A percentile compares a stretch with the other conserved stretches of the same genome.
Conservation (phyloP, 2,329 filamentous ascomycete species). For the Colletotrichum neosansevieriae region DNA sequence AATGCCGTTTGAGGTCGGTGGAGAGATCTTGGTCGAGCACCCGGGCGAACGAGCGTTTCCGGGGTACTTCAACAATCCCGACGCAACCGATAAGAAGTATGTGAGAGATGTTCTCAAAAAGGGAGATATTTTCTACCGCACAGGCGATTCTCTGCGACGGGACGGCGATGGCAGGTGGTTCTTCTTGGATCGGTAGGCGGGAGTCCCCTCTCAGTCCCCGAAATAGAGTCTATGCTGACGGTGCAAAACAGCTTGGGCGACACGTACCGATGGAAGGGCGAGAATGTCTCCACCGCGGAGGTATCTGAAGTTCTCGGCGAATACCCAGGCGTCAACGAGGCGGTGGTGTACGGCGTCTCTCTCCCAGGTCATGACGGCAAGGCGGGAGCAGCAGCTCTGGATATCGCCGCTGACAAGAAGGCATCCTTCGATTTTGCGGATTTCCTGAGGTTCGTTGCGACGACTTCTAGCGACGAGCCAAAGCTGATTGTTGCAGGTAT, state of each 20-base stretch:
- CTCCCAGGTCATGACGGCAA: constrained; percentile 76
- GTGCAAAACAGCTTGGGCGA: constrained; percentile 67
- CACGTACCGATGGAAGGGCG: constrained; percentile 81
- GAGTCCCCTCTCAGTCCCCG: background rate
- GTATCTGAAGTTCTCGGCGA: constrained; percentile 73
- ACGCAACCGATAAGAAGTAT: constrained; percentile 76
- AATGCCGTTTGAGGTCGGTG: constrained; percentile 73
- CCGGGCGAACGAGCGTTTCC: constrained; percentile 70
- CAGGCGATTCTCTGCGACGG: constrained; percentile 74
- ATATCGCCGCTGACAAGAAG: constrained; percentile 62
- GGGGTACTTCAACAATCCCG: constrained; percentile 77
- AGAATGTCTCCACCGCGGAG: constrained; percentile 76
- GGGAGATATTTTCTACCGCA: constrained; percentile 77
- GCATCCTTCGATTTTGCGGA: constrained; percentile 69
- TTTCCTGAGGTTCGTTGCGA: constrained; percentile 62
- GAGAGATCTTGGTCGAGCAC: constrained; percentile 79
- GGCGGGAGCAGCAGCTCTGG: constrained; percentile 73
- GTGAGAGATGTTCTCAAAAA: constrained; percentile 73
- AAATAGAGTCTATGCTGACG: background rate
- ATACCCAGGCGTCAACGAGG: constrained; percentile 70
- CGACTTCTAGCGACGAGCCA: background rate
- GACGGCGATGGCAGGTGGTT: constrained; percentile 75
- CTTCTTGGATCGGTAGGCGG: constrained; percentile 67
- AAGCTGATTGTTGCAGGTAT: constrained; percentile 53
- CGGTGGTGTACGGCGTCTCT: constrained; percentile 77